Base-by-base conservation (phyloP, 108 stramenopile species). In the Mediolabrus comicus region DNA sequence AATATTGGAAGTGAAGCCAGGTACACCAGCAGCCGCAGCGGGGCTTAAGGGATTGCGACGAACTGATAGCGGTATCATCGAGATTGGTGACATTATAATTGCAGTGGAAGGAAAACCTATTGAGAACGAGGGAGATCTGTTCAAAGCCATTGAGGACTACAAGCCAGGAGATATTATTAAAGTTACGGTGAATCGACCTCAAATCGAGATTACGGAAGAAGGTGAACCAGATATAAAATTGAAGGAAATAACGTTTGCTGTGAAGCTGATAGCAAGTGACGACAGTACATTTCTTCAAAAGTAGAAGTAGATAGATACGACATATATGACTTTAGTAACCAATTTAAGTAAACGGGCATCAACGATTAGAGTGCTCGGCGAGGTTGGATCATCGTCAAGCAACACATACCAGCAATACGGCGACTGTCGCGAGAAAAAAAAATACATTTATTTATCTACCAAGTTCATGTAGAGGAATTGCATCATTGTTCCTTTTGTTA, bases 11-110 rank as follows among this genome's bases (percentile, higher is more conserved):
- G 96, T 96, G 3, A 92, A 94, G 34, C 65, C 74, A 12, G 83
- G 76, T n/a, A 92, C 83, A 59, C 80, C 87, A 24, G 88, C 86
- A 24, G 79, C 54, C 19, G 59, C 79, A 55, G 90, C 91, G 25
- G 92, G 94, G 1, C 57, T 92, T 22, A 81, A 76, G 36, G 92
- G 90, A 36, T 83, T 91, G 10, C 75, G 84, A 41, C 69, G 91
- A 52, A 87, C 86, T 6, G 91, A 91, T 25, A 79, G 67, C 10
- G 91, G 94, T 16, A 78, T 89, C 11, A 78, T 94, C 46, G 86
- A 94, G 67, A 90, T 98, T 36, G 97, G 97, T 22, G 97, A 98
- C 39, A 94, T 98, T 51, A 96, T 98, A 33, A 75, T 89, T 34
- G 80, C 91, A 28, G 84, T 97, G 17, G 92, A 94, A 39, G 79